Percentiles rank a stretch among this genome's conserved stretches.
Evolutionary conservation across 768 basidiomycete genomes (phyloP).

Genomic region (Podaxis pistillaris): DNA sequence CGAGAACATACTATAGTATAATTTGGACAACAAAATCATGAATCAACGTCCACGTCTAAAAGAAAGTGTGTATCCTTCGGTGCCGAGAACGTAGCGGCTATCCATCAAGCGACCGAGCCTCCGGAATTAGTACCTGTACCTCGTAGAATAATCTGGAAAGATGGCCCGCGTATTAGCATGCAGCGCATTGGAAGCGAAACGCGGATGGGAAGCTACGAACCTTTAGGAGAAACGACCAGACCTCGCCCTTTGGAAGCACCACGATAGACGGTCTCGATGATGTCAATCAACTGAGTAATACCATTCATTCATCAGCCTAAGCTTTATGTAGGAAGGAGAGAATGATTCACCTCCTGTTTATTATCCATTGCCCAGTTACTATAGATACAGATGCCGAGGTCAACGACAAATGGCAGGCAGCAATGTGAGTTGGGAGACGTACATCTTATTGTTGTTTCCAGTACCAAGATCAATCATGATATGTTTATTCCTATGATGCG

Average conservation of each 20-base stretch:
- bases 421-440: slow-evolving; percentile 26
- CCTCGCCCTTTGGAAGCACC: slow-evolving; percentile 97
- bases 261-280: slow-evolving; percentile 96
- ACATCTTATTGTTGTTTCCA: slow-evolving; percentile 99
- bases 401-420: slow-evolving; percentile 3
- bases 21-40: no score
- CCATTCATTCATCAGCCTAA: slow-evolving; percentile 4
- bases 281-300: slow-evolving; percentile 81
- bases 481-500: slow-evolving; percentile 78
- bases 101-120: not conserved
- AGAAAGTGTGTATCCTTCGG: not conserved
- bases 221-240: slow-evolving; percentile 96
- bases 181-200: not conserved
- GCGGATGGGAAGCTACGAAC: slow-evolving; percentile 34
- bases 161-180: not conserved
- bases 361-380: slow-evolving; percentile 99
- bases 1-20: not conserved
- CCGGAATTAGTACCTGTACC: slow-evolving; percentile 36
- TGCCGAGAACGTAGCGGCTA: not conserved
- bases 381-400: slow-evolving; percentile 7
- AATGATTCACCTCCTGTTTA: slow-evolving; percentile 82
- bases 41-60: no score
- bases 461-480: slow-evolving; percentile 99
- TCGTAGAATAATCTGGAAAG: slow-evolving; percentile 40
- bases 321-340: not conserved